Evolutionary conservation across 1,139 yeast species (phyloP), one percentile per base, ranked within the genome.

Genomic region (Yamadazyma epiphylla): DNA sequence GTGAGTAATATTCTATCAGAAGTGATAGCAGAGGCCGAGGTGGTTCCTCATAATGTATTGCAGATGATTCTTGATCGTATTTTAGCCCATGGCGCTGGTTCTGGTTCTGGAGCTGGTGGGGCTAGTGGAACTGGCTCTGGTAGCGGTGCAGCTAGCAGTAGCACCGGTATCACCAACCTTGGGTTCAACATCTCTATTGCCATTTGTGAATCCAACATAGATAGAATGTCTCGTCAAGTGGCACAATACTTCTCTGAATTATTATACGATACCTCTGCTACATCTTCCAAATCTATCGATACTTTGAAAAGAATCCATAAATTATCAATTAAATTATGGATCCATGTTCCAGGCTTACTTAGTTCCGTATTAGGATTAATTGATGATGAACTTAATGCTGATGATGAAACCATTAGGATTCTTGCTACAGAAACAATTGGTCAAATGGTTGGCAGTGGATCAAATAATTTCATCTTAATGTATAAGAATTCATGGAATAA

Each of bases 211-310:
- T 65, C 74, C 3, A 85, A 86, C 45, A 56, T 79, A 1, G 94
- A 85, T 43, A 64, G 89, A 39, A 70, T 89, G 72, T 77, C 94
- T 9, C 72, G 95, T 40, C 78, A 79, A 42, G 69, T 85, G 17
- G 85, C 94, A 4, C 89, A 81, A 48, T 81, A 80, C 46, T 84
- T 87, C 43, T 80, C 95, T 0, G 95, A 86, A 47, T 64, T 80
- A 39, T 55, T 88, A 4, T 77, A 77, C 44, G 81, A 77, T 25
- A 58, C 64, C 17, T 58, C 62, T 3, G 52, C 53, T 20, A 45
- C 46, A 19, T 48, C 43, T 26, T 27, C 43, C 10, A 55, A 53
- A 15, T 61, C 70, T 3, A 46, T 64, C 27, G 71, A 64, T 19
- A 73, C 70, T 13, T 57, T 81, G 36, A 61, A 60, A 13, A 80